These are phyloP conservation scores for Arabidopsis thaliana DNA, from an alignment of 345 rosid species.

Conservation along the genomic window TAIR10.1 NC_003071.7:17432501-17433000, in stretches of 20 bases:
- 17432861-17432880: conserved; percentile 2
- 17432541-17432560: conserved; percentile 79
- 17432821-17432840: too few relatives aligned
- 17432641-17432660: conserved; percentile 3
- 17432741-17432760: neutral
- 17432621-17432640: neutral
- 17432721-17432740: neutral
- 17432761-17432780: neutral
- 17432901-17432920: conserved; percentile 1
- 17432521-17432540: conserved; percentile 92
- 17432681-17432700: conserved; percentile 22
- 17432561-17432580: conserved; percentile 92
- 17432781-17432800: conserved; percentile 17
- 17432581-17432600: conserved; percentile 51
- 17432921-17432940: conserved; percentile 19
- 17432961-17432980: conserved; percentile 71
- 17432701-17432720: neutral
- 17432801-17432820: neutral
- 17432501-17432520: conserved; percentile 78
- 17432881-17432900: neutral
- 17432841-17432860: neutral
- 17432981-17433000: conserved; percentile 70
- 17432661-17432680: neutral
- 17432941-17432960: conserved; percentile 7
- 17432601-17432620: conserved; percentile 26